phyloP scores from a whole-genome alignment of 2,329 filamentous ascomycete genomes.

The Cadophora luteo-olivacea region DNA sequence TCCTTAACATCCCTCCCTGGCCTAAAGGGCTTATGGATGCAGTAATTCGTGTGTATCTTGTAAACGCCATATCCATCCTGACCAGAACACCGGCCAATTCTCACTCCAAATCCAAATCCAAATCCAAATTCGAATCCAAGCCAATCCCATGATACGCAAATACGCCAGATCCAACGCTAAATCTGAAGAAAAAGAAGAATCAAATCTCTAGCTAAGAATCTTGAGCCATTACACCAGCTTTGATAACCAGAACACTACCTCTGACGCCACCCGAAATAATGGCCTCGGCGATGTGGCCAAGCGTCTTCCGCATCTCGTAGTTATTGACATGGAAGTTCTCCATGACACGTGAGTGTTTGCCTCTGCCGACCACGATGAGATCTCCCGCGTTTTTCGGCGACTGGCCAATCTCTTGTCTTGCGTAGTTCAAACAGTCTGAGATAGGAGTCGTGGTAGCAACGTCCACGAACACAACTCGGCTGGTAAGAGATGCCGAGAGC shows the following conservation, averaged over 20 bases:
- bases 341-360: conserved; percentile 38
- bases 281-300: conserved; percentile 66
- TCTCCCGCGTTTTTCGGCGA: conserved; percentile 72
- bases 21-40: not conserved
- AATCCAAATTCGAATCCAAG: not conserved
- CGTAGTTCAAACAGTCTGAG: conserved; percentile 54
- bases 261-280: conserved; percentile 64
- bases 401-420: conserved; percentile 64
- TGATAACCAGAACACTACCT: conserved; percentile 73
- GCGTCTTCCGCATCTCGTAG: conserved; percentile 55
- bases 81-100: not conserved
- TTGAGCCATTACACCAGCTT: conserved; percentile 53
- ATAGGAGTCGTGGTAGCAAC: conserved; percentile 51
- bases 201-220: not conserved
- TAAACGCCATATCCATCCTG: conserved; percentile 2
- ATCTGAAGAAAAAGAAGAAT: too few species aligned
- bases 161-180: not conserved
- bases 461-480: conserved; percentile 64
- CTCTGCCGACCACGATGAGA: conserved; percentile 69
- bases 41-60: not conserved
- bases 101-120: not conserved
- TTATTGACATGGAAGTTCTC: conserved; percentile 37
- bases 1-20: not conserved
- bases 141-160: not conserved
- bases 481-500: conserved; percentile 55